phyloP scores from a whole-genome alignment of 139 green algal genomes.

The Coccomyxa sp. region DNA sequence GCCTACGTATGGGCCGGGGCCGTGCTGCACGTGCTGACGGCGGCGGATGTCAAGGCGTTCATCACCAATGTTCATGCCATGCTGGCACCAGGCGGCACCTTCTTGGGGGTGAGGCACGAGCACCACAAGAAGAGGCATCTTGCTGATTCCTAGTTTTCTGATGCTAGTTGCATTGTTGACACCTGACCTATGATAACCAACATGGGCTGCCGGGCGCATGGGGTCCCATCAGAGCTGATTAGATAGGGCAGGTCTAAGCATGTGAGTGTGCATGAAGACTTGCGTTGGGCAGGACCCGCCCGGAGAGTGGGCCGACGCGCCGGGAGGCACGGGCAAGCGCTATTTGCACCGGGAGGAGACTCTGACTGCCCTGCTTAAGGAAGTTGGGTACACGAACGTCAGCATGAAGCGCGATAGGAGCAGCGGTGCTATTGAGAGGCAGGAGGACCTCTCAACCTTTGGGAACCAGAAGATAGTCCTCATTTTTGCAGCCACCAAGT shows the following conservation, averaged over 20 bases:
- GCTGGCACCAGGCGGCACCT: conserved; percentile 1
- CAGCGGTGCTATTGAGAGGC: too few relatives aligned
- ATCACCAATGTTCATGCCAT: not conserved
- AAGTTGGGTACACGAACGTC: too few relatives aligned
- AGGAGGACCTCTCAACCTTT: too few relatives aligned
- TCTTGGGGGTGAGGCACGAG: not conserved
- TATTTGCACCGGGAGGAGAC: too few relatives aligned
- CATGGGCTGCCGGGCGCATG: not conserved
- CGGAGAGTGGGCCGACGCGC: conserved; percentile 3
- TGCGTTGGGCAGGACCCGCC: not conserved
- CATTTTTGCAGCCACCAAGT: too few relatives aligned
- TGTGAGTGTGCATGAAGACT: not conserved
- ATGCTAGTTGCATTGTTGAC: not conserved
- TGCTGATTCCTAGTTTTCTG: not conserved
- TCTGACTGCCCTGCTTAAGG: too few relatives aligned
- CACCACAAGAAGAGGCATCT: not conserved
- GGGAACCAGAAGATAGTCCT: too few relatives aligned
- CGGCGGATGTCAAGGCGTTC: not conserved
- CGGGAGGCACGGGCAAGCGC: conserved; percentile 4
- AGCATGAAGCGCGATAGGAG: too few relatives aligned
- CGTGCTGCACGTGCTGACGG: conserved; percentile 15
- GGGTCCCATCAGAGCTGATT: not conserved
- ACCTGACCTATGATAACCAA: not conserved
- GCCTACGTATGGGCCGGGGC: conserved; percentile 6
- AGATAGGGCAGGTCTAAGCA: not conserved